Conservation (phyloP, 1,284 basidiomycete genomes). For the Peniophora sp. region DNA sequence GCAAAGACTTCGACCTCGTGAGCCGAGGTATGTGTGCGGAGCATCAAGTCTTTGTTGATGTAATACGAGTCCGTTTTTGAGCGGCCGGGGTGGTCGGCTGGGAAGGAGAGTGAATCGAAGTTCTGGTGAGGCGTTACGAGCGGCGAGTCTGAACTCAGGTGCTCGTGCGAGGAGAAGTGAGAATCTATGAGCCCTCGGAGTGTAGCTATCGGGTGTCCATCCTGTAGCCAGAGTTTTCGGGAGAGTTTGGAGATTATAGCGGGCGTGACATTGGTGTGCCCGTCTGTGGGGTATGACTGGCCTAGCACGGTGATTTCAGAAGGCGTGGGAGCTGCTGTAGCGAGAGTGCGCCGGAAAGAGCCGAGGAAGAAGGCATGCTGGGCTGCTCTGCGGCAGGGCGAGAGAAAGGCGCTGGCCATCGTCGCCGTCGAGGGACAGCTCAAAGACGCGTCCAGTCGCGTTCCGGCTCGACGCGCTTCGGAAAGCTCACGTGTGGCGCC, state of each 20-base stretch:
- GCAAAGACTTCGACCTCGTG: constrained; percentile 94
- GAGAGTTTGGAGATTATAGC: constrained; percentile 75
- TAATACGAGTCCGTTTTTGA: constrained; percentile 93
- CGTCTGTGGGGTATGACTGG: constrained; percentile 61
- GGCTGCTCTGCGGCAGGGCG: neutral
- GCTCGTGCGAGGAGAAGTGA: constrained; percentile 69
- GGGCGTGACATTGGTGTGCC: constrained; percentile 79
- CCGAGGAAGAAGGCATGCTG: neutral
- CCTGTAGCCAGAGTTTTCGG: constrained; percentile 67
- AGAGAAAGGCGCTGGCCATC: too few species aligned
- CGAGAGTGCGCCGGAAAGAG: neutral
- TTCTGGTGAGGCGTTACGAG: constrained; percentile 89
- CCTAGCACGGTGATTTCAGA: constrained; percentile 37
- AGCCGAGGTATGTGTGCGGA: constrained; percentile 95
- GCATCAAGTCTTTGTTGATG: constrained; percentile 83
- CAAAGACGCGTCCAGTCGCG: too few species aligned
- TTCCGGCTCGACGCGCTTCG: too few species aligned
- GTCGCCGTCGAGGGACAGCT: too few species aligned
- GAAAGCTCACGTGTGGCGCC: too few species aligned
- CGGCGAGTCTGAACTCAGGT: constrained; percentile 71
- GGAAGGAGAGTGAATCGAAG: constrained; percentile 96
- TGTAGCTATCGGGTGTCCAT: constrained; percentile 81
- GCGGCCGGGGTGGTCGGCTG: constrained; percentile 89
- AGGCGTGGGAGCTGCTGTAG: constrained; percentile 5
- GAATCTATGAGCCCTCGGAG: constrained; percentile 81